phyloP scores from a whole-genome alignment of 176 grass and related monocot genomes.

The Carex pumila region DNA sequence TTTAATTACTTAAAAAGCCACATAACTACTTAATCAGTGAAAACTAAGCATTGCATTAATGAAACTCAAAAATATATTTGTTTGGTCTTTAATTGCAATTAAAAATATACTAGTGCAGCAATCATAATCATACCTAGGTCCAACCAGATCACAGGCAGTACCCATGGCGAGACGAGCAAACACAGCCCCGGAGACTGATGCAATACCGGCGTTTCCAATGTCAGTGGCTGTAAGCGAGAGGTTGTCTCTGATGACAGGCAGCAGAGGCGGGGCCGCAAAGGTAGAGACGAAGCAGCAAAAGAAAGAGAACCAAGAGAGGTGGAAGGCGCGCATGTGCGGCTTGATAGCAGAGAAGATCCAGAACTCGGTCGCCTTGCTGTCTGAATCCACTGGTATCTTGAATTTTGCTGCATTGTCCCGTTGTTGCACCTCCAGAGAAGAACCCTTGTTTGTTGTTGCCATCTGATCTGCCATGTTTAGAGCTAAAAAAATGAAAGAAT shows the following conservation, averaged over 20 bases:
- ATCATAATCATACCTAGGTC: conserved; percentile 27
- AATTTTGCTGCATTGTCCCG: conserved; percentile 1
- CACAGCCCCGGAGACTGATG: conserved; percentile 79
- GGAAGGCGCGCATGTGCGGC: conserved; percentile 87
- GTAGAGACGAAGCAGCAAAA: conserved; percentile 92
- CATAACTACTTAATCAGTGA: too few relatives aligned
- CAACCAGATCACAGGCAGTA: conserved; percentile 80
- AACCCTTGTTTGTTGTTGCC: background rate
- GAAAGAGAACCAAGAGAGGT: conserved; percentile 97
- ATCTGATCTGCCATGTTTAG: background rate
- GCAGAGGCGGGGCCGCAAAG: conserved; percentile 77
- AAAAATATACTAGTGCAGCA: background rate
- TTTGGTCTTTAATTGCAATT: background rate
- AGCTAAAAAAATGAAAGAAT: background rate
- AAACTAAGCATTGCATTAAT: too few relatives aligned
- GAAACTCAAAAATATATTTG: background rate
- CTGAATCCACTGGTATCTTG: conserved; percentile 75
- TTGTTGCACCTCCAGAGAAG: background rate
- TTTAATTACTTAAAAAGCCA: background rate
- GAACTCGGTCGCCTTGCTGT: conserved; percentile 87
- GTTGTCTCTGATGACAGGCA: conserved; percentile 81
- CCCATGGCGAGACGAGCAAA: conserved; percentile 90
- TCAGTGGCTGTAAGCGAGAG: conserved; percentile 67
- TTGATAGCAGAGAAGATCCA: conserved; percentile 59
- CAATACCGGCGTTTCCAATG: conserved; percentile 89